These are phyloP conservation scores for Neofusicoccum cordaticola DNA, from an alignment of 2,329 filamentous ascomycete genomes.

Conservation along the genomic window DNA sequence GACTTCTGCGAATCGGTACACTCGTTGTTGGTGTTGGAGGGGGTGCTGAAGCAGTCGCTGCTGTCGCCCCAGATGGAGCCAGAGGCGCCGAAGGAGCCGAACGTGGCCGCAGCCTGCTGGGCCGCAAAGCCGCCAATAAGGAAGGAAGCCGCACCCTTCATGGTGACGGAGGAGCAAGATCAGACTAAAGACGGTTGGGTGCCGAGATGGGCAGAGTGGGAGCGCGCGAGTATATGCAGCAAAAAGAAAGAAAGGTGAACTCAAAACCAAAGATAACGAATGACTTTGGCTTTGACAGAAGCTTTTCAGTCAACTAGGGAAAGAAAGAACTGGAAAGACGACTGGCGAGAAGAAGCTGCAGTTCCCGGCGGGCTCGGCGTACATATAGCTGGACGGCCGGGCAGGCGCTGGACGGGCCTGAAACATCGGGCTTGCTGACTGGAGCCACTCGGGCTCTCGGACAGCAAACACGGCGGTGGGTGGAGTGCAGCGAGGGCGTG, in stretches of 20 bases:
- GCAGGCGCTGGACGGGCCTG: background rate
- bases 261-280: conserved; percentile 36
- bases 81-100: background rate
- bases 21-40: conserved; percentile 71
- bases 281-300: conserved; percentile 31
- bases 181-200: conserved; percentile 18
- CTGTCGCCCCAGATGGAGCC: conserved; percentile 46
- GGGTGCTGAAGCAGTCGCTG: conserved; percentile 60
- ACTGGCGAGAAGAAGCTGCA: background rate
- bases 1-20: conserved; percentile 67
- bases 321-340: background rate
- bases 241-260: conserved; percentile 24
- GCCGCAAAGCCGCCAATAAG: conserved; percentile 46
- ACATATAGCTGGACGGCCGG: conserved; percentile 1
- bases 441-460: background rate
- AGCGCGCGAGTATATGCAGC: conserved; percentile 10
- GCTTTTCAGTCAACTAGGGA: conserved; percentile 10
- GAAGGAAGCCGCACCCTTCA: conserved; percentile 43
- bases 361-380: background rate
- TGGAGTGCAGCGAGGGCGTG: background rate
- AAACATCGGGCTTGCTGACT: background rate
- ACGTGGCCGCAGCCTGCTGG: conserved; percentile 42
- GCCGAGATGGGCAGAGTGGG: conserved; percentile 26
- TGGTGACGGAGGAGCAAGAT: conserved; percentile 30
- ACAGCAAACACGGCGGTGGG: conserved; percentile 2